These are phyloP conservation scores for Lathyrus sativus DNA, from an alignment of 306 rosid genomes.

Conservation along the genomic window DNA sequence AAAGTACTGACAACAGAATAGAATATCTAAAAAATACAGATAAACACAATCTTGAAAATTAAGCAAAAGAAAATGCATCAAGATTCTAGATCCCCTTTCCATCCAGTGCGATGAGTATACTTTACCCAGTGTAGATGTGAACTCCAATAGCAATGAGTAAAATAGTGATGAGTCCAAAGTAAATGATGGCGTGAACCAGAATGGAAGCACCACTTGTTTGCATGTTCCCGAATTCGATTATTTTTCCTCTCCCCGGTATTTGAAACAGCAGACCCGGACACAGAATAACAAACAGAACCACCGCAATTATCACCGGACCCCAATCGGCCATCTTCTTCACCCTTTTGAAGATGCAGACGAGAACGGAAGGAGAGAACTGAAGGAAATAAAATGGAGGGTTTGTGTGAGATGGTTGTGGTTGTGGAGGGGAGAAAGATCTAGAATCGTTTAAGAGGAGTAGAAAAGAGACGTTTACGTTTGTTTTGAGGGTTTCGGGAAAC, in stretches of 20 bases:
- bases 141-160: constrained; percentile 71
- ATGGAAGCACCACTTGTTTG: constrained; percentile 77
- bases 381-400: background rate
- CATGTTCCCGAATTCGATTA: constrained; percentile 76
- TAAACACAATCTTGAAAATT: background rate
- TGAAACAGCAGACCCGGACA: constrained; percentile 78
- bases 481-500: background rate
- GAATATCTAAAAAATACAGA: background rate
- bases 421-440: background rate
- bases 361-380: background rate
- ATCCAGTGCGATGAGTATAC: no score
- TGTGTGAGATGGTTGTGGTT: background rate
- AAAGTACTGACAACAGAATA: background rate
- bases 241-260: constrained; percentile 56
- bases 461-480: background rate
- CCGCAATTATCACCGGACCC: constrained; percentile 83
- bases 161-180: constrained; percentile 82
- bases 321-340: constrained; percentile 62
- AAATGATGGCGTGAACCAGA: constrained; percentile 74
- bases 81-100: background rate
- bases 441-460: background rate
- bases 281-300: constrained; percentile 67
- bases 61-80: background rate
- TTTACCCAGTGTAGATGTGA: constrained; percentile 66
- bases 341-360: background rate